These are phyloP conservation scores for grape (Vitis vinifera) DNA, from an alignment of 164 flowering plant species.

Conservation along the genomic window DNA sequence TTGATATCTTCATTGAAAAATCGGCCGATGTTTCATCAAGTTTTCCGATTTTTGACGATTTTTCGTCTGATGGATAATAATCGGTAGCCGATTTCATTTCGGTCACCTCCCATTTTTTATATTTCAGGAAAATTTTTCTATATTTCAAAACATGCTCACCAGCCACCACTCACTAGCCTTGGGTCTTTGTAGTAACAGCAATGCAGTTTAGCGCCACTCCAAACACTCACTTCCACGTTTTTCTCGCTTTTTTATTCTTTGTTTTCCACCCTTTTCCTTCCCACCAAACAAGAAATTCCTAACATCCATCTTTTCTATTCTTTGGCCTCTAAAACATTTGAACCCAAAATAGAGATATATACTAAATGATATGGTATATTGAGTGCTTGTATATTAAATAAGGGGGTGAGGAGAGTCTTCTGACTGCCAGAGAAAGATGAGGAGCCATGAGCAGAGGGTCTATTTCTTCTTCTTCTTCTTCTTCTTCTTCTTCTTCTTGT, in stretches of 20 bases:
- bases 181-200: background rate
- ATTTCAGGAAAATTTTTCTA: too few relatives aligned
- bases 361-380: background rate
- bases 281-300: background rate
- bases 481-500: constrained; percentile 9
- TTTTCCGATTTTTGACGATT: too few relatives aligned
- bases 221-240: background rate
- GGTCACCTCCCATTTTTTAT: too few relatives aligned
- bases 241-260: background rate
- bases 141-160: background rate
- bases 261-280: background rate
- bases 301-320: background rate
- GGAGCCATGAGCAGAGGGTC: constrained; percentile 20
- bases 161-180: background rate
- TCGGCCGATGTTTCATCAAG: too few relatives aligned
- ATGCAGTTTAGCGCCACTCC: constrained; percentile 14
- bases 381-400: background rate
- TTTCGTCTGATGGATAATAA: too few relatives aligned
- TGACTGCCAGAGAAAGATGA: constrained; percentile 10
- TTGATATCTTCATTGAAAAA: too few relatives aligned
- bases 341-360: background rate
- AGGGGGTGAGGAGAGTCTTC: background rate
- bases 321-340: background rate
- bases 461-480: constrained; percentile 9
- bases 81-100: too few relatives aligned